Evolutionary conservation across 495 filamentous ascomycete species (phyloP).

Genomic region (Lepraria neglecta): DNA sequence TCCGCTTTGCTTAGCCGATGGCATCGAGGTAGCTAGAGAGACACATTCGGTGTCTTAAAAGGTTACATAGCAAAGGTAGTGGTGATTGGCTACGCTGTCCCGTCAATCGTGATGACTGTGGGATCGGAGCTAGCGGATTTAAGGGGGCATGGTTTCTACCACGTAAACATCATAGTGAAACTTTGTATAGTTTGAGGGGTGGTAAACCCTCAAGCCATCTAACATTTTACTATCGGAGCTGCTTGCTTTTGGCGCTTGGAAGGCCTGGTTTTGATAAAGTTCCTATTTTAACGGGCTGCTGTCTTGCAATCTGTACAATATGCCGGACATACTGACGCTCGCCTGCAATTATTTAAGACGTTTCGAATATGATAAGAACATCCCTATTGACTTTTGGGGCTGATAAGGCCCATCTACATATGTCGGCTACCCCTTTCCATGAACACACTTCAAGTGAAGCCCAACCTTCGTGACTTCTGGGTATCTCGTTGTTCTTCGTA

Average conservation of each 20-base stretch:
- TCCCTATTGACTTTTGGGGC: too few species aligned
- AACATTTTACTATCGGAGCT: too few species aligned
- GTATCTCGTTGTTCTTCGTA: constrained; percentile 23
- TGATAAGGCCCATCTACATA: background rate
- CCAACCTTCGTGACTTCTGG: constrained; percentile 14
- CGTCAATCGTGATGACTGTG: background rate
- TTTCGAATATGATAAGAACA: too few species aligned
- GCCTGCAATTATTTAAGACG: too few species aligned
- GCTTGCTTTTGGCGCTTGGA: too few species aligned
- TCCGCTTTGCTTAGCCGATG: constrained; percentile 36
- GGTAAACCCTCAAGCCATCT: too few species aligned
- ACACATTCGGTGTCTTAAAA: background rate
- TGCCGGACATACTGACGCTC: too few species aligned
- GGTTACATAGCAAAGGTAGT: background rate
- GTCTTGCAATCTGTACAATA: too few species aligned
- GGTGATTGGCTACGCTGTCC: background rate
- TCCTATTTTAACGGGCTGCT: too few species aligned
- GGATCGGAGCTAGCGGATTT: background rate
- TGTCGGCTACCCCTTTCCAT: background rate
- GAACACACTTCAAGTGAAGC: constrained; percentile 4
- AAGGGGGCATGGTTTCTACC: background rate
- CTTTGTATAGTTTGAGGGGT: too few species aligned
- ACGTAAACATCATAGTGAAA: too few species aligned
- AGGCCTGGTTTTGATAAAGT: too few species aligned
- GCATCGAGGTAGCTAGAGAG: constrained; percentile 20